These are phyloP conservation scores for Boletus rubroflammeus DNA, from an alignment of 768 basidiomycete species.

Conservation along the genomic window DNA sequence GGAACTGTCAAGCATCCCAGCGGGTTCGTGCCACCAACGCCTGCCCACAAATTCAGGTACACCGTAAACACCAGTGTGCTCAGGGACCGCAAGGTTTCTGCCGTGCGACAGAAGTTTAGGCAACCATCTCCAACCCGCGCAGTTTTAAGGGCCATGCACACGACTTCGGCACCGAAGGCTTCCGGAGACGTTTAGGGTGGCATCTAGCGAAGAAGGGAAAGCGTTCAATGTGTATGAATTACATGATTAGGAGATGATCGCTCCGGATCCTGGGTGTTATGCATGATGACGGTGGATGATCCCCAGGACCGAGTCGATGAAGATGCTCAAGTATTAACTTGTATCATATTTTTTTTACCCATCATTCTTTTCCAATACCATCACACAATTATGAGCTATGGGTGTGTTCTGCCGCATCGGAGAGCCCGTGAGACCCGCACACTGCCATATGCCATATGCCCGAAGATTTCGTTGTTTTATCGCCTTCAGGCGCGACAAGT, in stretches of 20 bases:
- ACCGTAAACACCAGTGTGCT: conserved; percentile 4
- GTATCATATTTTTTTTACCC: background rate
- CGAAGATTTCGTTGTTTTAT: too few species aligned
- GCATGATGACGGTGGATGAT: background rate
- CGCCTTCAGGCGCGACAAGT: too few species aligned
- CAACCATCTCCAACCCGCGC: conserved; percentile 13
- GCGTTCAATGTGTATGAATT: conserved; percentile 26
- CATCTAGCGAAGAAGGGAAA: conserved; percentile 10
- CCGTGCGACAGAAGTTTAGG: conserved; percentile 4
- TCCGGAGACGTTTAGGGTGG: conserved; percentile 10
- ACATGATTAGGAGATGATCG: conserved; percentile 22
- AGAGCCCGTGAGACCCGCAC: background rate
- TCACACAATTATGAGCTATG: background rate
- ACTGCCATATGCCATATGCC: background rate
- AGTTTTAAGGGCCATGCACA: conserved; percentile 24
- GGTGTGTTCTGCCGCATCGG: background rate
- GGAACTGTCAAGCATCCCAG: conserved; percentile 40
- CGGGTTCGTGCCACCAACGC: conserved; percentile 43
- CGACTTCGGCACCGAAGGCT: background rate
- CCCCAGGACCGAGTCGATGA: background rate
- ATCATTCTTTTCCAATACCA: background rate
- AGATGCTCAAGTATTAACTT: background rate
- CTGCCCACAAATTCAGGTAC: conserved; percentile 35
- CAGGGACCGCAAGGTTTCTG: conserved; percentile 19
- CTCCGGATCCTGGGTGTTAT: background rate